Percentiles rank a stretch among this genome's conserved stretches.
These are phyloP conservation scores for Isabelozyma heimii DNA, from an alignment of 805 yeast species.

Conservation along the genomic window DNA sequence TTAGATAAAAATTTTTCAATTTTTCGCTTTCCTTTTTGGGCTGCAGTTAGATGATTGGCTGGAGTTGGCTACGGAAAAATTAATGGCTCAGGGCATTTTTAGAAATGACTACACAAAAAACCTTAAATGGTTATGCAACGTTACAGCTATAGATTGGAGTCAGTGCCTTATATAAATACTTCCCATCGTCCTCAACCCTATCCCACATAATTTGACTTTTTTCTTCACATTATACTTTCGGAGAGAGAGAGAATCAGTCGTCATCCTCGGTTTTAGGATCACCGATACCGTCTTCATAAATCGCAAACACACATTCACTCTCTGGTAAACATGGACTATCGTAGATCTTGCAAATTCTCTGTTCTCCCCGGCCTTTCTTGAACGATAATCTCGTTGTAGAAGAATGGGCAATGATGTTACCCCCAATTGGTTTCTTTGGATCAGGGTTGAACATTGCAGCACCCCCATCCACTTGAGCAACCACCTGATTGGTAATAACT, in stretches of 20 bases:
- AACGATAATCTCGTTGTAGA: slow-evolving; percentile 91
- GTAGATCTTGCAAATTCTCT: slow-evolving; percentile 89
- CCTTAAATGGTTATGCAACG: neutral
- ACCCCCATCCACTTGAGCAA: slow-evolving; percentile 96
- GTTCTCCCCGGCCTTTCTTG: slow-evolving; percentile 88
- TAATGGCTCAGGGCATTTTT: neutral
- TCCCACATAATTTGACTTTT: too few relatives aligned
- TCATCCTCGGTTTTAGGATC: slow-evolving; percentile 86
- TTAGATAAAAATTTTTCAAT: neutral
- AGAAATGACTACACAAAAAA: neutral
- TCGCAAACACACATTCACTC: slow-evolving; percentile 91
- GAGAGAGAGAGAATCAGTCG: slow-evolving; percentile 7
- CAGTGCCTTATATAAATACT: too few relatives aligned
- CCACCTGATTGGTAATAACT: slow-evolving; percentile 89
- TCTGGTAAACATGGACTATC: slow-evolving; percentile 98
- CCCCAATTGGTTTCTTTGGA: slow-evolving; percentile 98
- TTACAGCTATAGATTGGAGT: neutral
- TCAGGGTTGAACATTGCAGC: slow-evolving; percentile 83
- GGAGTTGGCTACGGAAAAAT: neutral
- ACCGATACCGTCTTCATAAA: slow-evolving; percentile 94
- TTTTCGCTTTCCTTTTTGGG: neutral
- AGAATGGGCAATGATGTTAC: slow-evolving; percentile 95
- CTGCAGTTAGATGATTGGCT: neutral
- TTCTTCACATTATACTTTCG: too few relatives aligned
- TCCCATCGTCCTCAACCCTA: too few relatives aligned